These are phyloP conservation scores for Saccharomyces hybrid DNA, from an alignment of 1,139 yeast genomes.

Conservation along the genomic window DNA sequence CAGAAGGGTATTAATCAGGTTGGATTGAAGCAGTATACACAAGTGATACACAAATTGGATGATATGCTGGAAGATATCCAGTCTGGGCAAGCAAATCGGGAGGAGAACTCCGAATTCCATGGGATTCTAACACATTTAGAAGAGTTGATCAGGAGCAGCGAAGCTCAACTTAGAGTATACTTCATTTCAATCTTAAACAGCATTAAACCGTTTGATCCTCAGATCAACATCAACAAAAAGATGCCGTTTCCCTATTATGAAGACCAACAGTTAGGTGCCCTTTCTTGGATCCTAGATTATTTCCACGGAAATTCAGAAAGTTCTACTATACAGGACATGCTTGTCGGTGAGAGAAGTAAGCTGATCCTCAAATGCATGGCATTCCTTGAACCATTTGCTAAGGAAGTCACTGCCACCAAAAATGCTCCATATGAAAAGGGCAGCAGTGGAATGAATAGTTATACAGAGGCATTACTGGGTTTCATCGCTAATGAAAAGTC, in stretches of 20 bases:
- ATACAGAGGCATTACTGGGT: constrained; percentile 45
- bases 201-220: constrained; percentile 37
- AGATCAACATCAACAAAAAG: constrained; percentile 32
- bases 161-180: constrained; percentile 30
- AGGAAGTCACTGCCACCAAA: constrained; percentile 35
- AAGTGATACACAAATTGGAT: constrained; percentile 35
- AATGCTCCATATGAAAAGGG: constrained; percentile 54
- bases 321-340: constrained; percentile 36
- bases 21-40: constrained; percentile 33
- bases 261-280: constrained; percentile 35
- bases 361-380: constrained; percentile 39
- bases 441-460: constrained; percentile 49
- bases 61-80: constrained; percentile 33
- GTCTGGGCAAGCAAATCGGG: constrained; percentile 21
- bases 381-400: constrained; percentile 41
- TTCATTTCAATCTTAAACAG: constrained; percentile 29
- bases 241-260: constrained; percentile 36
- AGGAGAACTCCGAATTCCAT: constrained; percentile 32
- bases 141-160: constrained; percentile 29
- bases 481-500: constrained; percentile 44
- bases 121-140: constrained; percentile 34
- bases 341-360: constrained; percentile 41
- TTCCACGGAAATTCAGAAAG: constrained; percentile 36
- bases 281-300: constrained; percentile 40
- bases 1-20: constrained; percentile 29